Conservation (phyloP, 2,329 filamentous ascomycete species). For the Fusarium clavum region DNA sequence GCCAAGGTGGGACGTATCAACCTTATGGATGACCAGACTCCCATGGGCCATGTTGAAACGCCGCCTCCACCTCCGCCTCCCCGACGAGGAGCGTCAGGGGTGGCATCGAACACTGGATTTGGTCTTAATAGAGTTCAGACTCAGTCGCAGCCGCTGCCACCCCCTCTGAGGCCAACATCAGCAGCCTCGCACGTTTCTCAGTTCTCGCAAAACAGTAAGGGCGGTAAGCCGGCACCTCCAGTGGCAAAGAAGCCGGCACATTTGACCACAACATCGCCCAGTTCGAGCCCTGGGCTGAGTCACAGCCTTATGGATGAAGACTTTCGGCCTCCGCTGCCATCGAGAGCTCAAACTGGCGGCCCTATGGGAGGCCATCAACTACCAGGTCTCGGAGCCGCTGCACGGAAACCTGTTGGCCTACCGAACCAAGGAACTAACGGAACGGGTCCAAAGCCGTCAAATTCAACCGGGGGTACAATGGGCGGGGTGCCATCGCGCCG, state of each 20-base stretch:
- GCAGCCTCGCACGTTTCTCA: slow-evolving; percentile 52
- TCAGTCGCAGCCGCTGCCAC: slow-evolving; percentile 47
- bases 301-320: slow-evolving; percentile 40
- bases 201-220: slow-evolving; percentile 48
- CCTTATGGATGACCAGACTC: slow-evolving; percentile 55
- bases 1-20: slow-evolving; percentile 59
- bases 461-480: slow-evolving; percentile 32
- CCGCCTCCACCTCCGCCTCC: slow-evolving; percentile 61
- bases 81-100: slow-evolving; percentile 53
- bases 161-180: slow-evolving; percentile 50
- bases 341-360: slow-evolving; percentile 38
- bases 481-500: slow-evolving; percentile 37
- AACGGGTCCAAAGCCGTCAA: slow-evolving; percentile 34
- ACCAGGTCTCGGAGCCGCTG: slow-evolving; percentile 18
- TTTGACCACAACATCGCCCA: slow-evolving; percentile 52
- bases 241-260: slow-evolving; percentile 74
- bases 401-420: slow-evolving; percentile 45
- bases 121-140: slow-evolving; percentile 43
- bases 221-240: slow-evolving; percentile 61
- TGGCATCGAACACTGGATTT: slow-evolving; percentile 26
- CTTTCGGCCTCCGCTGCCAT: slow-evolving; percentile 44
- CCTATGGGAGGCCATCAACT: slow-evolving; percentile 15
- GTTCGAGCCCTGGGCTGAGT: slow-evolving; percentile 39
- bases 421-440: slow-evolving; percentile 41
- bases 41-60: slow-evolving; percentile 47